phyloP scores from a whole-genome alignment of 2,329 filamentous ascomycete genomes.

The Paecilomyces fulvus region DNA sequence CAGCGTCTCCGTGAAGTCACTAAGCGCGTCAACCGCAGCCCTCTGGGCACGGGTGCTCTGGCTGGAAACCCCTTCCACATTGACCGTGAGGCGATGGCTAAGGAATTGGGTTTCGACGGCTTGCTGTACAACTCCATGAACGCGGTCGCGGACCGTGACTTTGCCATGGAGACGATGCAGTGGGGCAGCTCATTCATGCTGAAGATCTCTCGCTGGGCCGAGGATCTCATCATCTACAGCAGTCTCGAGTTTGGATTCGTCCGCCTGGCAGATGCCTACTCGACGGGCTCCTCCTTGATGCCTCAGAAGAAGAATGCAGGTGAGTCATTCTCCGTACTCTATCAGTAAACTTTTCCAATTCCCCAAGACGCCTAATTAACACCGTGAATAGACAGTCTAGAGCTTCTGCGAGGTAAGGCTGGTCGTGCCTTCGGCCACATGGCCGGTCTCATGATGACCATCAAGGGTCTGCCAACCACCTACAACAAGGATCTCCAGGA shows the following conservation, averaged over 20 bases:
- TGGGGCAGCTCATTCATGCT: conserved; percentile 72
- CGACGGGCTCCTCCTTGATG: conserved; percentile 69
- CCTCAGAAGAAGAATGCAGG: conserved; percentile 71
- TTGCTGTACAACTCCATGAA: conserved; percentile 70
- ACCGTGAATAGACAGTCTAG: conserved; percentile 51
- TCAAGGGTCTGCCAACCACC: conserved; percentile 67
- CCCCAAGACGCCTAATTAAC: neutral
- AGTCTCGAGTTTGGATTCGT: conserved; percentile 70
- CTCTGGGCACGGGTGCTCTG: conserved; percentile 67
- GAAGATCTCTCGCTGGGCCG: conserved; percentile 71
- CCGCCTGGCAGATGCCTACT: conserved; percentile 68
- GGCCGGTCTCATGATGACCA: conserved; percentile 67
- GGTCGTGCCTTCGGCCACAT: conserved; percentile 73
- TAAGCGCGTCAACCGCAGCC: conserved; percentile 62
- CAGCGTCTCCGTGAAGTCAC: conserved; percentile 67
- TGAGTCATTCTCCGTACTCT: conserved; percentile 3
- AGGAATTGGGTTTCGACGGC: conserved; percentile 71
- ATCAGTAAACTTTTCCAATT: neutral
- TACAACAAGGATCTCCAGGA: conserved; percentile 95
- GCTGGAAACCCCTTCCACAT: conserved; percentile 77
- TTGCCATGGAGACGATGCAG: conserved; percentile 71
- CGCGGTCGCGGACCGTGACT: conserved; percentile 69
- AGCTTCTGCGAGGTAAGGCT: conserved; percentile 68
- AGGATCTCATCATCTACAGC: conserved; percentile 80
- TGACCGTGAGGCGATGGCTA: conserved; percentile 68